These are phyloP conservation scores for Creolimax fragrantissima DNA, from an alignment of 78 protist species.

Conservation along the genomic window DNA sequence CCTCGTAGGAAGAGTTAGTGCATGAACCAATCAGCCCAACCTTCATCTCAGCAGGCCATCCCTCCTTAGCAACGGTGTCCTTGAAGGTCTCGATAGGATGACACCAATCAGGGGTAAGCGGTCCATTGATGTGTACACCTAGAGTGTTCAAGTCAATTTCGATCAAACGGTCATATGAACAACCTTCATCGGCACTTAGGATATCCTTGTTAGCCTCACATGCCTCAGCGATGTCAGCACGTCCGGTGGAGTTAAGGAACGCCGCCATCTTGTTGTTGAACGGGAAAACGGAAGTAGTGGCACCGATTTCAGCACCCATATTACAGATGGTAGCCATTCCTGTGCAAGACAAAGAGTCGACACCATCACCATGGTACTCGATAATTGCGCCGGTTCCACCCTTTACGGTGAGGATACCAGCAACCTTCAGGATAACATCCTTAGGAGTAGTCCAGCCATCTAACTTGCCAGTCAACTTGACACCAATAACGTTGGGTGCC, in stretches of 20 bases:
- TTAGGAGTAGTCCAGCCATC: constrained; percentile 78
- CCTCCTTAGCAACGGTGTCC: constrained; percentile 46
- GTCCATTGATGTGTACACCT: constrained; percentile 91
- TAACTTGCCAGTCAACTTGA: constrained; percentile 72
- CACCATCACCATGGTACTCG: constrained; percentile 79
- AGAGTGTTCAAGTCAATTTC: constrained; percentile 76
- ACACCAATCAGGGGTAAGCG: constrained; percentile 89
- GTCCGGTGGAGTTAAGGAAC: constrained; percentile 77
- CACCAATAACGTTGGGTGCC: constrained; percentile 92
- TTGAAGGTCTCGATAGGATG: constrained; percentile 54
- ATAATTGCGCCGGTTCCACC: constrained; percentile 88
- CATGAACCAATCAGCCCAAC: constrained; percentile 89
- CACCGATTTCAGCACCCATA: constrained; percentile 96
- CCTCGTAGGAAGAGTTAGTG: constrained; percentile 90
- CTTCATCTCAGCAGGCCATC: constrained; percentile 80
- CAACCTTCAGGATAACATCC: constrained; percentile 85
- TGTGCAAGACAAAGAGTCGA: constrained; percentile 73
- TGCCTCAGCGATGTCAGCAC: constrained; percentile 55
- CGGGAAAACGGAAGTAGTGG: constrained; percentile 93
- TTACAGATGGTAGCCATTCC: constrained; percentile 93
- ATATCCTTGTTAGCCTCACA: constrained; percentile 17
- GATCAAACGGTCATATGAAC: constrained; percentile 72
- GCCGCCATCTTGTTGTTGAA: constrained; percentile 68
- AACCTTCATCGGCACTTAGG: constrained; percentile 52
- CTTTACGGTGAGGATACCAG: constrained; percentile 73